phyloP scores from a whole-genome alignment of 2,329 filamentous ascomycete species.

The Ophiostoma populinum region DNA sequence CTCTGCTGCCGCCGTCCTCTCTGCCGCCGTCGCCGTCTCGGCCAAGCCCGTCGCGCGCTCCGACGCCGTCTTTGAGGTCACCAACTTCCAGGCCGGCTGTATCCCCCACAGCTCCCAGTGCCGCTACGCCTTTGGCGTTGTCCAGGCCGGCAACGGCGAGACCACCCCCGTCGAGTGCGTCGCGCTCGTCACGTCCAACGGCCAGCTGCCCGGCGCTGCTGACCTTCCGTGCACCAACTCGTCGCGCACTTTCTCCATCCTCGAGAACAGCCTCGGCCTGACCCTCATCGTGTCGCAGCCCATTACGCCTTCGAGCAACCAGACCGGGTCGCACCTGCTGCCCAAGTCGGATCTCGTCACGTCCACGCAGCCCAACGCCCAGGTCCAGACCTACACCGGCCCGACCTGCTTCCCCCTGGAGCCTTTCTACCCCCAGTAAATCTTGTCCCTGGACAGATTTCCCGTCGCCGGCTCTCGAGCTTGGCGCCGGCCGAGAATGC shows the following conservation, averaged over 20 bases:
- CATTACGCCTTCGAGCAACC: not conserved
- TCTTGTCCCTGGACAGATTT: no score
- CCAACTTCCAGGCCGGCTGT: not conserved
- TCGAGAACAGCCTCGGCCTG: not conserved
- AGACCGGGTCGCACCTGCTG: not conserved
- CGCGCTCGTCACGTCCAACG: not conserved
- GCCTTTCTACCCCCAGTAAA: no score
- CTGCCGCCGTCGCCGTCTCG: constrained; percentile 1
- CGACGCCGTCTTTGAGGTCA: not conserved
- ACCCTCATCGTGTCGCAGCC: not conserved
- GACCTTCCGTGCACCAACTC: not conserved
- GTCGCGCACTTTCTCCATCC: not conserved
- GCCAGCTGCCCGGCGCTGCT: not conserved
- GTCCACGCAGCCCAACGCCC: not conserved
- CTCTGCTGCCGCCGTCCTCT: not conserved
- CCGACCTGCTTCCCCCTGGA: not conserved
- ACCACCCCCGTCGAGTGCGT: not conserved
- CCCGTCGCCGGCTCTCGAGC: no score
- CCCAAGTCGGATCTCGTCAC: not conserved
- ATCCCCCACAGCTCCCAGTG: constrained; percentile 1
- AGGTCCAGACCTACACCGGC: not conserved
- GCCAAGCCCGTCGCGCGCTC: no score
- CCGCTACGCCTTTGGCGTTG: not conserved
- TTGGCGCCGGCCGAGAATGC: no score
- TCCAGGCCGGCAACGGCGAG: not conserved